A percentile compares a stretch with the other conserved stretches of the same genome.
Conservation (phyloP, 179 eudicot genomes). For the Drosera spatulata region DNA sequence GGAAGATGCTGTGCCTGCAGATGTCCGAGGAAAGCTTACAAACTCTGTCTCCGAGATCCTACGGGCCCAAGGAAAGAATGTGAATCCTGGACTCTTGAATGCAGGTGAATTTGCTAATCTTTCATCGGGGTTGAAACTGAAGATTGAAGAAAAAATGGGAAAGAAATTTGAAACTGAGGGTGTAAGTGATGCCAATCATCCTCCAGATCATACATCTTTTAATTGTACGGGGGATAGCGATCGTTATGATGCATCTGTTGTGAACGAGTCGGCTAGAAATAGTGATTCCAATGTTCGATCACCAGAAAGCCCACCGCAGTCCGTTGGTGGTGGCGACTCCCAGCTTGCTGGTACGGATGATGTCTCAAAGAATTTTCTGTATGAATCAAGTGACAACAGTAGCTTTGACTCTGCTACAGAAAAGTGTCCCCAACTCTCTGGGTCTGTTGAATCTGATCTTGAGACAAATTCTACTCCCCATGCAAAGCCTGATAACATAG, state of each 20-base stretch:
- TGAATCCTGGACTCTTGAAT: conserved; percentile 38
- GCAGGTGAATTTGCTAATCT: conserved; percentile 26
- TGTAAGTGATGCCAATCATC: conserved; percentile 15
- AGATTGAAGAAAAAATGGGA: conserved; percentile 25
- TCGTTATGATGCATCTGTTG: conserved; percentile 15
- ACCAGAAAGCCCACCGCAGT: conserved; percentile 21
- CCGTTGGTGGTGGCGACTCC: conserved; percentile 15
- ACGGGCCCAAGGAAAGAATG: conserved; percentile 36
- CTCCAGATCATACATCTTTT: conserved; percentile 17
- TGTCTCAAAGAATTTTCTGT: conserved; percentile 10
- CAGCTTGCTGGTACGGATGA: conserved; percentile 14
- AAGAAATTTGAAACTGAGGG: conserved; percentile 13
- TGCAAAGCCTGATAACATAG: conserved; percentile 19
- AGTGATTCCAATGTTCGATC: conserved; percentile 18
- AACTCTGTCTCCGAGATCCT: conserved; percentile 63
- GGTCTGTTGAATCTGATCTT: conserved; percentile 17
- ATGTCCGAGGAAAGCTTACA: conserved; percentile 86
- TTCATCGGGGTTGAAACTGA: conserved; percentile 35
- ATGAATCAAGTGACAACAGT: conserved; percentile 15
- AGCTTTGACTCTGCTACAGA: conserved; percentile 20
- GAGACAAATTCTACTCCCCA: conserved; percentile 13
- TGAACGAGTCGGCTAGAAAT: conserved; percentile 17
- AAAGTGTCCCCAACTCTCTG: conserved; percentile 20
- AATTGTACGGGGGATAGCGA: conserved; percentile 16
- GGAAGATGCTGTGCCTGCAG: conserved; percentile 94